A percentile compares a stretch with the other conserved stretches of the same genome.
Evolutionary conservation across 2,329 filamentous ascomycete species (phyloP).

Genomic region (Byssothecium circinans): DNA sequence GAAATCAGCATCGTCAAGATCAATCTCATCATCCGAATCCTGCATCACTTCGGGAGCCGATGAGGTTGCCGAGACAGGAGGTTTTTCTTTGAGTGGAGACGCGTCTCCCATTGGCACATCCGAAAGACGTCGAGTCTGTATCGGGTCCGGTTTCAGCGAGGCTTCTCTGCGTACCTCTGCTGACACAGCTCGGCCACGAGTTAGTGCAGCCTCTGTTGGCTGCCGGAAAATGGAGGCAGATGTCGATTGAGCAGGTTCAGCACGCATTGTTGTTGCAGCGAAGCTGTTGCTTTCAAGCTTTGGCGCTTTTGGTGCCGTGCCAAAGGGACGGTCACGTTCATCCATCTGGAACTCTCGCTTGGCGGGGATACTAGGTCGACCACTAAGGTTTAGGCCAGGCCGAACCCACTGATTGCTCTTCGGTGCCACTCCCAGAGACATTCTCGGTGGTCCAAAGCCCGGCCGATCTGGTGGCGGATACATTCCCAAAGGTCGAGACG

Average conservation of each 20-base stretch:
- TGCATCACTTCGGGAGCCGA: slow-evolving; percentile 36
- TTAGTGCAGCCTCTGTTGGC: slow-evolving; percentile 16
- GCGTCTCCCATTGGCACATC: slow-evolving; percentile 40
- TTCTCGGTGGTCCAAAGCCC: slow-evolving; percentile 30
- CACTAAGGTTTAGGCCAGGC: slow-evolving; percentile 40
- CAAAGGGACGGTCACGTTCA: slow-evolving; percentile 45
- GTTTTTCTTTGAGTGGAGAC: slow-evolving; percentile 30
- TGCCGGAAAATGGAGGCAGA: slow-evolving; percentile 22
- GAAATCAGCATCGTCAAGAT: slow-evolving; percentile 50
- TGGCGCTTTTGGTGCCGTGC: slow-evolving; percentile 37
- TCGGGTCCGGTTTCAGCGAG: slow-evolving; percentile 29
- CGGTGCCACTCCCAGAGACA: slow-evolving; percentile 35
- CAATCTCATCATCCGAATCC: slow-evolving; percentile 52
- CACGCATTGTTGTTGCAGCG: slow-evolving; percentile 20
- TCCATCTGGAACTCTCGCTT: slow-evolving; percentile 51
- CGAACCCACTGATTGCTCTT: slow-evolving; percentile 49
- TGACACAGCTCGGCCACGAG: slow-evolving; percentile 25
- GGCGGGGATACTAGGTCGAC: slow-evolving; percentile 42
- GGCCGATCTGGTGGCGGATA: slow-evolving; percentile 34
- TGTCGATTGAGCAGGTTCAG: slow-evolving; percentile 27
- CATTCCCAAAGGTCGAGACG: slow-evolving; percentile 32
- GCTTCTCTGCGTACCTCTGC: slow-evolving; percentile 22
- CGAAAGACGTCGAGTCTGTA: slow-evolving; percentile 37
- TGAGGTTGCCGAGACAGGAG: slow-evolving; percentile 32
- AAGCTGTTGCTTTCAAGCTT: slow-evolving; percentile 30